Evolutionary conservation across 768 basidiomycete species (phyloP), one percentile per base, ranked within the genome.

Genomic region (Tricholoma sp.): DNA sequence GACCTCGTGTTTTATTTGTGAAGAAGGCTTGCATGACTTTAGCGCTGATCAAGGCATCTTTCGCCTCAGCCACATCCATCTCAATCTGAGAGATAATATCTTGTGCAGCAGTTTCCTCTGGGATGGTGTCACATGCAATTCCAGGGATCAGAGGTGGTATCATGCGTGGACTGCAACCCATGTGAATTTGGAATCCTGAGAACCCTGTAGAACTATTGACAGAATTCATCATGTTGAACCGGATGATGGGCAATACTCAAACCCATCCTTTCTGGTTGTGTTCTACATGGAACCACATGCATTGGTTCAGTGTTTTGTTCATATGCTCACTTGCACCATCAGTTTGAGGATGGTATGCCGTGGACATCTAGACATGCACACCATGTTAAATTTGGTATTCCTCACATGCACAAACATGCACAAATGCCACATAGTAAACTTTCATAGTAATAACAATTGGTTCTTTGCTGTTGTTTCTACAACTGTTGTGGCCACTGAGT

Each of bases 171-270:
- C 52, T 55, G 0, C 57, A 49, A 1, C 72, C 66, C 9, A 60
- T 44, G 6, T 60, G 53, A 0, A 49, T 13, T 7, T 17, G 15
- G 20, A 49, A 49, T 2, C 24, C 24, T 7, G 47, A 28, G 20
- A 49, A 67, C 0, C 70, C 68, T 0, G 72, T 72, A 0, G 65
- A 64, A 4, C 24, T 13, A 28, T 49, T 49, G 7, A 49, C 47
- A 13, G 47, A 18, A 17, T 17, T 18, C 47, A 73, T 75, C 2
- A 72, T 50, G 17, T 63, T 48, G 53, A 74, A 73, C 18, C 64
- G 59, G 0, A 71, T 57, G 0, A 20, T 50, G 0, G 67, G 69
- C 0, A 74, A 53, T 0, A 62, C 61, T 0, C n/a, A 4, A 24
- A 24, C 24, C 24, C 24, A 24, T 24, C 24, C 24, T 4, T 24